Evolutionary conservation across 352 stramenopile genomes (phyloP).

Genomic region (Phytophthora fragariae): DNA sequence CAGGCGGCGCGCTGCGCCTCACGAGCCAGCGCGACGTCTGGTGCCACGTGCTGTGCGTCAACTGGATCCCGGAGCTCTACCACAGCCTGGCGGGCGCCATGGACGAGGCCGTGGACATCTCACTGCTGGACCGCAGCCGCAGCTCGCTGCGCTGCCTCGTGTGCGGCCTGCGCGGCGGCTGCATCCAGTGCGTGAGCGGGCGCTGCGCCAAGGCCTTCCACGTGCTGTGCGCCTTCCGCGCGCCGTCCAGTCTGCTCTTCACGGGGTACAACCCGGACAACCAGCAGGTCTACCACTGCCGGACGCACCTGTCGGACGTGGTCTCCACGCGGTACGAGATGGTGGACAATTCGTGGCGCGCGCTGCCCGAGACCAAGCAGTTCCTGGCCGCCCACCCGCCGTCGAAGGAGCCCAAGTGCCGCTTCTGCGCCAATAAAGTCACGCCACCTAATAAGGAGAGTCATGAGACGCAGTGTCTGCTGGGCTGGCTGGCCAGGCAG

Average conservation of each 20-base stretch:
- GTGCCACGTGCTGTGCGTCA: slow-evolving; percentile 86
- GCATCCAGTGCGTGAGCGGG: slow-evolving; percentile 89
- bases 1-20: slow-evolving; percentile 75
- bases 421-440: slow-evolving; percentile 65
- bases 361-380: slow-evolving; percentile 31
- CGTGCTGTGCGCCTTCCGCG: slow-evolving; percentile 79
- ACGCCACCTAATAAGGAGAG: slow-evolving; percentile 41
- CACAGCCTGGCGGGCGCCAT: slow-evolving; percentile 65
- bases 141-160: slow-evolving; percentile 80
- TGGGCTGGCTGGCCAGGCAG: slow-evolving; percentile 62
- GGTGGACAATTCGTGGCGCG: slow-evolving; percentile 69
- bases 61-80: slow-evolving; percentile 90
- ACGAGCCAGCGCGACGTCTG: slow-evolving; percentile 69
- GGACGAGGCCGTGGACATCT: slow-evolving; percentile 73
- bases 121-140: slow-evolving; percentile 69
- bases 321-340: slow-evolving; percentile 64
- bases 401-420: slow-evolving; percentile 52
- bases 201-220: slow-evolving; percentile 88
- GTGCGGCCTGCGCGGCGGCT: slow-evolving; percentile 83
- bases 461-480: slow-evolving; percentile 72
- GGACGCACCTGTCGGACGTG: slow-evolving; percentile 77
- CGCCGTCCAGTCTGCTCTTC: slow-evolving; percentile 74
- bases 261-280: slow-evolving; percentile 85
- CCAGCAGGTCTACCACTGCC: slow-evolving; percentile 88
- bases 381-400: slow-evolving; percentile 40